Evolutionary conservation across 139 green algal species (phyloP), one percentile per base, ranked within the genome.

Genomic region (Trebouxia sp.): DNA sequence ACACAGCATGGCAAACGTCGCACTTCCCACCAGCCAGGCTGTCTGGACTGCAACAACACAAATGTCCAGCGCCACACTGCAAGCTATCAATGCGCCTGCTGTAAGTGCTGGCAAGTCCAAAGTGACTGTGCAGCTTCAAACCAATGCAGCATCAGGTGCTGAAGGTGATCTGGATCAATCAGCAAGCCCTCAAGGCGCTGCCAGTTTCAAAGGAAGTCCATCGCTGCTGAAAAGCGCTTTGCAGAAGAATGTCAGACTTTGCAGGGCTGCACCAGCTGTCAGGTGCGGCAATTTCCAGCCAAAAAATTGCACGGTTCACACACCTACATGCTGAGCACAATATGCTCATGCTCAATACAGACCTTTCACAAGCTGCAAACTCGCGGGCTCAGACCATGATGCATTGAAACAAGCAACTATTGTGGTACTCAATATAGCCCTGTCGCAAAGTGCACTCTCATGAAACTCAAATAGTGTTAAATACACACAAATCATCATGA

Each of bases 221-320:
- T 56, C 76, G 0, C 47, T 85, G 24, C 80, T 90, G 37, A 92
- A 91, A 82, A 87, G 79, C 62, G 89, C 86, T 28, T 82, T 93
- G 78, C 89, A 93, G 82, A 91, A 92, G 83, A 84, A 76, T 67
- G 56, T 92, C 17, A 81, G 89, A 20, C 81, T 90, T 15, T 75
- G 89, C 35, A 76, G 80, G 10, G 80, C 77, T 43, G 70, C 39
- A 1, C 76, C 45, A 22, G 86, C 86, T 37, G 81, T 85, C 53
- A 80, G 78, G 83, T 86, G 51, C 20, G 66, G n/a, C n/a, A n/a
- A n/a, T n/a, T n/a, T n/a, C n/a, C n/a, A n/a, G n/a, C n/a, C n/a
- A n/a, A n/a, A n/a, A 22, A 58, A 17, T 28, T 22, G 20, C 3
- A 17, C 22, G 50, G 50, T 28, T 28, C 50, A 17, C 26, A 22